Base-by-base conservation (phyloP, 1,139 yeast genomes). In the Kurtzmaniella quercitrusa region DNA sequence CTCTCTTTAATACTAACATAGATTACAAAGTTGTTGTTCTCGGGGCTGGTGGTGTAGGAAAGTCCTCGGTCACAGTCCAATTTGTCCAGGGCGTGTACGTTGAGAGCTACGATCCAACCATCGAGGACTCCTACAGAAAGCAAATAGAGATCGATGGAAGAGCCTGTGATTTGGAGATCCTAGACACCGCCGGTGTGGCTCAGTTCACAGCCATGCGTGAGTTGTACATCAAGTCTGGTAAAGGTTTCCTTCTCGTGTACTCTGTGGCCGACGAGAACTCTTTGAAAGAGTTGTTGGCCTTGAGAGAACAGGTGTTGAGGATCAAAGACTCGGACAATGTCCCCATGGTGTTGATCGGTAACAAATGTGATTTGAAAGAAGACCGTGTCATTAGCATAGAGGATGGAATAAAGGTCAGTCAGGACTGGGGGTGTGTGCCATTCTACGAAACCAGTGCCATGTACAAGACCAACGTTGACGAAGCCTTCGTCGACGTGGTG, bases 361-460 rank as follows among this genome's bases (percentile, higher is more conserved):
- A 90, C 65, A 90, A 90, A 63, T 81, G 90, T 51, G 97, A 90
- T 65, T 73, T 89, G 52, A 79, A 77, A 31, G 81, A 77, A 40
- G 93, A 86, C 53, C 76, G 97, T 49, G 87, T 80, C 38, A 81
- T 90, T 41, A 73, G 83, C 48, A 81, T 82, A 44, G 90, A 82
- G 50, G 95, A 89, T 55, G 96, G 95, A 40, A 82, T 85, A 46
- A 77, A 77, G 48, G 83, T 90, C 19, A 91, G 96, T 41, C 84
- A 85, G 53, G 79, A 79, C 43, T 87, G 96, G 90, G 94, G 94
- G 11, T 77, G 83, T 58, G 93, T 85, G 7, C 91, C 96, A 16
- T 93, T 91, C 62, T 88, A 88, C 63, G 98, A 93, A 68, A 88
- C 97, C 5, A 85, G 95, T 51, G 98, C 98, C 36, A 85, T 90